Evolutionary conservation across 73 alveolate genomes (phyloP).

Genomic region (Paramecium tetraurelia): DNA sequence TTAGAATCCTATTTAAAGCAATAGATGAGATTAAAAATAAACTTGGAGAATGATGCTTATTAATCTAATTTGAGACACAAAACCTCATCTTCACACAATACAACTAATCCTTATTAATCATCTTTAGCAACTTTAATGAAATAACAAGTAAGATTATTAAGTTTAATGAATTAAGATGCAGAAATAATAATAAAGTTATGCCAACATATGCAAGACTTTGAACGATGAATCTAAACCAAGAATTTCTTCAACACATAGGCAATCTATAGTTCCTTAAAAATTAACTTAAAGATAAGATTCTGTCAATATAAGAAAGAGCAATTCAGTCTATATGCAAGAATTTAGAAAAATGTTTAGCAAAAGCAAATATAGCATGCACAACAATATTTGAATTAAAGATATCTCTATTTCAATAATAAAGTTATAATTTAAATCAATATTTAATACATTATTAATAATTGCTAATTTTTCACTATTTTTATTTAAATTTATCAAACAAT

Average conservation of each 20-base stretch:
- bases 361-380: not conserved
- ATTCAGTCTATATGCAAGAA: slow-evolving; percentile 38
- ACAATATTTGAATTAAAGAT: not conserved
- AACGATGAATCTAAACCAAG: not conserved
- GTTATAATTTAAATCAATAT: not conserved
- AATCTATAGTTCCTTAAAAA: not conserved
- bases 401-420: not conserved
- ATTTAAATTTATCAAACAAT: too few species aligned
- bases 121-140: not conserved
- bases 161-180: not conserved
- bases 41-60: slow-evolving; percentile 21
- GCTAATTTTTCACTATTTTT: too few species aligned
- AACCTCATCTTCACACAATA: slow-evolving; percentile 28
- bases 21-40: not conserved
- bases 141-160: not conserved
- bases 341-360: slow-evolving; percentile 10
- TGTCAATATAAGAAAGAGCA: slow-evolving; percentile 2
- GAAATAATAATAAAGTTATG: not conserved
- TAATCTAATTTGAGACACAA: not conserved
- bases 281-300: slow-evolving; percentile 13
- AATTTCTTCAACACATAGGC: slow-evolving; percentile 15
- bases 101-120: not conserved
- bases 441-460: too few species aligned
- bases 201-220: not conserved
- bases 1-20: slow-evolving; percentile 21